phyloP scores from a whole-genome alignment of 2,329 filamentous ascomycete species.

The Amphichorda felina region DNA sequence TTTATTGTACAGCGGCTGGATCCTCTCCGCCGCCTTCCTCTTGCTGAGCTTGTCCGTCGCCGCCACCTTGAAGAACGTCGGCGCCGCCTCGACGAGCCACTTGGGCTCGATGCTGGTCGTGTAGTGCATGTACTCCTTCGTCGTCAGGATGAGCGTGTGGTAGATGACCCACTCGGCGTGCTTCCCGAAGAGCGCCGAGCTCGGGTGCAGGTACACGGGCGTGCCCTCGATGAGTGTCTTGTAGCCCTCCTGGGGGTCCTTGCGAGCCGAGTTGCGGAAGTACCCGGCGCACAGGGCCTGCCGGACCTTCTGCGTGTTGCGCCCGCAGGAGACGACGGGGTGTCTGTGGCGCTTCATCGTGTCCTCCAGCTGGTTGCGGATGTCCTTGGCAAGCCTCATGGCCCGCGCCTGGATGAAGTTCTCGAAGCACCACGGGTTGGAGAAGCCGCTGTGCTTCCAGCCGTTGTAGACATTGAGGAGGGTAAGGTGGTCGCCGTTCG shows the following conservation, averaged over 20 bases:
- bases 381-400: constrained; percentile 83
- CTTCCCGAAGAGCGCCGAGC: constrained; percentile 86
- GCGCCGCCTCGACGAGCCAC: constrained; percentile 88
- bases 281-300: constrained; percentile 86
- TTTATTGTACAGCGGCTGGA: constrained; percentile 89
- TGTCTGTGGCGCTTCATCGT: constrained; percentile 93
- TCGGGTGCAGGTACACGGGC: constrained; percentile 88
- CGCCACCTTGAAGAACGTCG: constrained; percentile 97
- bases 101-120: constrained; percentile 92
- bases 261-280: constrained; percentile 89
- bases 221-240: constrained; percentile 95
- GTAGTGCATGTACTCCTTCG: constrained; percentile 96
- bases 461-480: constrained; percentile 92
- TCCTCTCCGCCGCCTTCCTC: constrained; percentile 85
- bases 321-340: constrained; percentile 69
- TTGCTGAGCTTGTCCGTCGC: constrained; percentile 78
- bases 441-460: constrained; percentile 82
- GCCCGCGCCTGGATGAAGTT: constrained; percentile 92
- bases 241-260: constrained; percentile 93
- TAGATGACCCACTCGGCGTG: constrained; percentile 95
- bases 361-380: constrained; percentile 79
- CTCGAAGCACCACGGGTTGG: constrained; percentile 88
- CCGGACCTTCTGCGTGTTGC: constrained; percentile 76
- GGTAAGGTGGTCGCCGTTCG: constrained; percentile 86
- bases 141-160: constrained; percentile 80